Percentiles rank a stretch among this genome's conserved stretches.
These are phyloP conservation scores for Trichoderma gamsii DNA, from an alignment of 495 filamentous ascomycete species.

Conservation along the genomic window DNA sequence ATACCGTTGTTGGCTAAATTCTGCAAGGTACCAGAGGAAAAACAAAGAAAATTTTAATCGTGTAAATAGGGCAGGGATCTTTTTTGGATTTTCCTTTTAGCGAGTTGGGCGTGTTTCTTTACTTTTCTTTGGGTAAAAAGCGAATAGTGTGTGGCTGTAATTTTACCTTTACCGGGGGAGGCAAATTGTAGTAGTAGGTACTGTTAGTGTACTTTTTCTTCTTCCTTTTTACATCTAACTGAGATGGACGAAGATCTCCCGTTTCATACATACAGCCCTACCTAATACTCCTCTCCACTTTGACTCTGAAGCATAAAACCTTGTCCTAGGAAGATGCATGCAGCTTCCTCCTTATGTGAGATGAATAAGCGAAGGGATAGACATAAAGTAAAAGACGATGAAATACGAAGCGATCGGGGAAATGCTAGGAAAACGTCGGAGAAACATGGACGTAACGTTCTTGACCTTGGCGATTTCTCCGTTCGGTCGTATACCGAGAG, in stretches of 20 bases:
- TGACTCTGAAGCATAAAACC: not conserved
- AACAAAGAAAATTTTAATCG: not conserved
- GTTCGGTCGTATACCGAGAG: not conserved
- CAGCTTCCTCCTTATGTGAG: not conserved
- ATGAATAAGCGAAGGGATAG: not conserved
- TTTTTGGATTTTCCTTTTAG: not conserved
- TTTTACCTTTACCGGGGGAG: not conserved
- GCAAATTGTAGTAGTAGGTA: not conserved
- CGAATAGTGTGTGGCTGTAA: not conserved
- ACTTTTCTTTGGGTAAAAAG: not conserved
- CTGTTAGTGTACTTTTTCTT: not conserved
- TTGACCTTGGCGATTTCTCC: conserved; percentile 4
- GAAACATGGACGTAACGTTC: conserved; percentile 3
- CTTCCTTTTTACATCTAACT: not conserved
- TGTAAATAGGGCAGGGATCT: not conserved
- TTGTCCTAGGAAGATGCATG: not conserved
- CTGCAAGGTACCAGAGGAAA: not conserved
- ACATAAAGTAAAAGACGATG: not conserved
- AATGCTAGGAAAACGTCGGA: not conserved
- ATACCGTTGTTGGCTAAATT: conserved; percentile 7
- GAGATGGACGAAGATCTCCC: not conserved
- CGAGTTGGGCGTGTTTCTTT: not conserved
- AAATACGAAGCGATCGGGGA: conserved; percentile 2
- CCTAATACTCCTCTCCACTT: not conserved
- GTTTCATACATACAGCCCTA: not conserved